Evolutionary conservation across 192 early-diverging fungal species (phyloP).

Genomic region (Backusella sp.): DNA sequence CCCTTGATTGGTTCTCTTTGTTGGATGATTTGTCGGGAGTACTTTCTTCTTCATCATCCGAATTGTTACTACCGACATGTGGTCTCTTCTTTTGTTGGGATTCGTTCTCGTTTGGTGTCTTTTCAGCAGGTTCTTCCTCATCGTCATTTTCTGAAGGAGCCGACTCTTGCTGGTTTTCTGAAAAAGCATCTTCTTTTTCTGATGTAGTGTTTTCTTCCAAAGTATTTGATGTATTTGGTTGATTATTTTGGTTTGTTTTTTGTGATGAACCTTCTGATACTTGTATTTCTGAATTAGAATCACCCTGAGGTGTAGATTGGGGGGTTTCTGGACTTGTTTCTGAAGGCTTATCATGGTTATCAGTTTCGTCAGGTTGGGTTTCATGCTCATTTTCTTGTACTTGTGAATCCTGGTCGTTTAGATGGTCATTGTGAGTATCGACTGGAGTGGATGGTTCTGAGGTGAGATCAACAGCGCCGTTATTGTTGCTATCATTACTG

Average conservation of each 20-base stretch:
- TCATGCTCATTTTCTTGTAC: too few relatives aligned
- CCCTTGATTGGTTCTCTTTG: neutral
- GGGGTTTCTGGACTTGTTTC: too few relatives aligned
- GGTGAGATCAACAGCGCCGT: neutral
- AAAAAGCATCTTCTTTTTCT: neutral
- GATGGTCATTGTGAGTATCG: neutral
- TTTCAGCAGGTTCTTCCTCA: too few relatives aligned
- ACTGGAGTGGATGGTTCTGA: neutral
- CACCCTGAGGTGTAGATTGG: neutral
- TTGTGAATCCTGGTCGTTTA: neutral
- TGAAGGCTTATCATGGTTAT: too few relatives aligned
- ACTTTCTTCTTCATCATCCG: neutral
- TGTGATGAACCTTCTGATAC: neutral
- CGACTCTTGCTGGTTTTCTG: neutral
- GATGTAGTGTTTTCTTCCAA: neutral
- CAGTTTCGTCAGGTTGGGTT: too few relatives aligned
- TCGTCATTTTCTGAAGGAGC: too few relatives aligned
- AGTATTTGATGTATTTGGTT: neutral
- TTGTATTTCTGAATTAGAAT: neutral
- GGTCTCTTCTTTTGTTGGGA: neutral
- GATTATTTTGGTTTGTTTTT: neutral
- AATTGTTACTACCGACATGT: neutral
- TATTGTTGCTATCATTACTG: too few relatives aligned
- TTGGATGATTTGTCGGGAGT: neutral
- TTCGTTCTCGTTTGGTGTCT: too few relatives aligned